Evolutionary conservation across 352 stramenopile genomes (phyloP).

Genomic region (Globisporangium spiculum): DNA sequence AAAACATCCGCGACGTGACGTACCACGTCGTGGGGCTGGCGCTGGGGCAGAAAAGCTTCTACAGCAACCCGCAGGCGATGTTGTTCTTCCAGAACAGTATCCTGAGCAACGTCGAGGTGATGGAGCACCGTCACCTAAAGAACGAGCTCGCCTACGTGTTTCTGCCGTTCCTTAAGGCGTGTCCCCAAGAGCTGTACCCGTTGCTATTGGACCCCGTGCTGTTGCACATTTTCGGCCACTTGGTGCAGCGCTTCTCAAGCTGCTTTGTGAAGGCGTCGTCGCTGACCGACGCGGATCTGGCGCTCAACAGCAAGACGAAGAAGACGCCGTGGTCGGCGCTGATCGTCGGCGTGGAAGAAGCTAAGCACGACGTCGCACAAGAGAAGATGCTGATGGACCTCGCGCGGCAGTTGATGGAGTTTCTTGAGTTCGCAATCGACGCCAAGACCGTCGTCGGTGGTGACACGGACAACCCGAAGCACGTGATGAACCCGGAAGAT

Average conservation of each 20-base stretch:
- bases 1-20: slow-evolving; percentile 73
- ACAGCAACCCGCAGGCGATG: slow-evolving; percentile 38
- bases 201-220: slow-evolving; percentile 67
- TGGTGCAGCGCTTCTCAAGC: slow-evolving; percentile 43
- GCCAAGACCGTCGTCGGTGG: slow-evolving; percentile 68
- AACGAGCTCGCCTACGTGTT: slow-evolving; percentile 62
- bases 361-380: slow-evolving; percentile 61
- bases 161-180: slow-evolving; percentile 69
- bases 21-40: slow-evolving; percentile 78
- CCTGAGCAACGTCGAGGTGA: slow-evolving; percentile 52
- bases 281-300: not conserved
- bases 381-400: slow-evolving; percentile 79
- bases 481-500: slow-evolving; percentile 64
- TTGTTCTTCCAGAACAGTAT: slow-evolving; percentile 59
- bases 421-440: slow-evolving; percentile 69
- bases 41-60: slow-evolving; percentile 48
- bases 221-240: slow-evolving; percentile 47
- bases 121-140: slow-evolving; percentile 81
- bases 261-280: slow-evolving; percentile 32
- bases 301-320: slow-evolving; percentile 16
- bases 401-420: slow-evolving; percentile 62
- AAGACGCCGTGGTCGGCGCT: slow-evolving; percentile 48
- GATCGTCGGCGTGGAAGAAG: slow-evolving; percentile 61
- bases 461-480: slow-evolving; percentile 73
- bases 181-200: slow-evolving; percentile 50